Evolutionary conservation across 306 rosid species (phyloP), one percentile per base, ranked within the genome.

Genomic region (Cicer yamashitae): DNA sequence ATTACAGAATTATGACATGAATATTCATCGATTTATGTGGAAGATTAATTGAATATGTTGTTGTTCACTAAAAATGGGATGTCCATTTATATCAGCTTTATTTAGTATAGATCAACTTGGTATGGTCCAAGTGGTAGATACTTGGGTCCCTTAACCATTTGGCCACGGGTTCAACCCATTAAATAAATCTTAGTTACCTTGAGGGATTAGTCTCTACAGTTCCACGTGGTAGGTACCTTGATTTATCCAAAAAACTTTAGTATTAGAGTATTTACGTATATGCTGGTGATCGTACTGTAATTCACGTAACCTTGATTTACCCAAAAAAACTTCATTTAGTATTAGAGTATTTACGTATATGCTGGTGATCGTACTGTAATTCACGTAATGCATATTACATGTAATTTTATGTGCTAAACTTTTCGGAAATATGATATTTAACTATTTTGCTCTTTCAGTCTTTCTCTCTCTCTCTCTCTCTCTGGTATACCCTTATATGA

Each of bases 321-420:
- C 45, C 7, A 41, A 41, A 41, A 41, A 41, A 41, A n/a, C 68
- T 54, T 20, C 15, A 12, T 39, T 41, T 64, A 37, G 69, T 9
- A 2, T 40, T 40, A 37, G 9, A 66, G 41, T 37, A 18, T 51
- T 12, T 25, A 20, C 7, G 67, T 53, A 39, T 78, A 51, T 50
- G 30, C 40, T 7, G n/a, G 54, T 17, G 66, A 40, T 10, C 11
- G 12, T 41, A 70, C 58, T 10, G 65, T 40, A n/a, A 54, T 52
- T 53, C 25, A 53, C 10, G 5, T 48, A 39, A 75, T 51, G 25
- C 66, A 41, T 52, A 9, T 20, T 65, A 37, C 46, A 53, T 53
- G 59, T 76, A 30, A 76, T 14, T 43, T 14, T 30, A n/a, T 80
- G 52, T 79, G 63, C 20, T 45, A 70, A 70, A 63, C 63, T 67